Conservation (phyloP, 345 rosid species). For the Rhodamnia rubescens region DNA sequence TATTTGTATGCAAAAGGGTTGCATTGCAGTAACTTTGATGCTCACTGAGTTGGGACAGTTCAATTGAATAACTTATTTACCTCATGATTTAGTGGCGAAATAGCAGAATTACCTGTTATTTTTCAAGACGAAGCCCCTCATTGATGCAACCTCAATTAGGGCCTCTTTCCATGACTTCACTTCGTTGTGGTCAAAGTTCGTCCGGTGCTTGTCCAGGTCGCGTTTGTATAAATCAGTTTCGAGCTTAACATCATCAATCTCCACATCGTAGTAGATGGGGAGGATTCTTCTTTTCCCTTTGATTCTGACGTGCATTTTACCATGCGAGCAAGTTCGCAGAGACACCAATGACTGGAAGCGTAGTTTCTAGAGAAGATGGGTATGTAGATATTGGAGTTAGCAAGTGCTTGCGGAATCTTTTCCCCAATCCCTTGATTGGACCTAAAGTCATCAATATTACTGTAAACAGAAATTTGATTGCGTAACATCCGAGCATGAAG, state of each 20-base stretch:
- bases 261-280: background rate
- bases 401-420: background rate
- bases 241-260: background rate
- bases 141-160: background rate
- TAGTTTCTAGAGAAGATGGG: background rate
- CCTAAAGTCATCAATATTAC: background rate
- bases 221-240: background rate
- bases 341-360: background rate
- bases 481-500: background rate
- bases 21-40: background rate
- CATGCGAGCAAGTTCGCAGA: background rate
- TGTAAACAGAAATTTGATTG: background rate
- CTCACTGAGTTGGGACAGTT: background rate
- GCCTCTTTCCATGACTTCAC: background rate
- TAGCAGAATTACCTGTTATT: background rate
- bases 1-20: background rate
- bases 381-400: background rate
- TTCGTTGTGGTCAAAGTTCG: background rate
- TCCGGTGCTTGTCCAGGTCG: background rate
- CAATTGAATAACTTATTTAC: background rate
- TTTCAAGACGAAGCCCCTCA: background rate
- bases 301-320: background rate
- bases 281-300: background rate
- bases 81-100: background rate
- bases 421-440: background rate